These are phyloP conservation scores for Fusarium nelsonii DNA, from an alignment of 2,329 filamentous ascomycete species.

Conservation along the genomic window DNA sequence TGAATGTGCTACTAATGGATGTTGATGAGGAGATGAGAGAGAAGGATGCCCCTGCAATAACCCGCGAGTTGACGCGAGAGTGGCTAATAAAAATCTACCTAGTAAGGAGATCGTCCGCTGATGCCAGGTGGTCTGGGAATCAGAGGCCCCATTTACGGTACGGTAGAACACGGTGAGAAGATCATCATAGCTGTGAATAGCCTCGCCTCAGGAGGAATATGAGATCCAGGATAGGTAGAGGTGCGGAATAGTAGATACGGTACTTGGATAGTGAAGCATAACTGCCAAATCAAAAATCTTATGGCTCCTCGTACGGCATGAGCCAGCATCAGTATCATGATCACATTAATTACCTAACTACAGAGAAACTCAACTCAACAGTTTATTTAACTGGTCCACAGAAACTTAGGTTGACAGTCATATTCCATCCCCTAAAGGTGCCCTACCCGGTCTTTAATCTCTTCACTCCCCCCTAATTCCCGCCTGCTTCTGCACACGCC, in stretches of 20 bases:
- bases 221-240: background rate
- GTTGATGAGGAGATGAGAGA: slow-evolving; percentile 14
- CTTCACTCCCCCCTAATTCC: slow-evolving; percentile 40
- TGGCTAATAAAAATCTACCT: slow-evolving; percentile 27
- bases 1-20: background rate
- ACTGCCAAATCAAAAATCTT: background rate
- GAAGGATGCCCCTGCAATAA: slow-evolving; percentile 24
- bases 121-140: slow-evolving; percentile 3
- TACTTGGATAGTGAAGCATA: background rate
- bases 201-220: background rate
- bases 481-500: slow-evolving; percentile 36
- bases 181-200: background rate
- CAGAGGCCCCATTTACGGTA: background rate
- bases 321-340: background rate
- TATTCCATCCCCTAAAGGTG: slow-evolving; percentile 9
- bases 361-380: background rate
- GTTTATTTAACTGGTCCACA: slow-evolving; percentile 2
- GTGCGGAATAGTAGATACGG: too few species aligned
- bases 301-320: background rate
- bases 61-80: slow-evolving; percentile 35
- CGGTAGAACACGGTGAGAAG: slow-evolving; percentile 3
- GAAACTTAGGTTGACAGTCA: slow-evolving; percentile 2
- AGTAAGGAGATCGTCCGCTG: slow-evolving; percentile 23
- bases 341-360: background rate
- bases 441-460: slow-evolving; percentile 30